Conservation (phyloP, 345 rosid genomes). For the Rhodamnia argentea region DNA sequence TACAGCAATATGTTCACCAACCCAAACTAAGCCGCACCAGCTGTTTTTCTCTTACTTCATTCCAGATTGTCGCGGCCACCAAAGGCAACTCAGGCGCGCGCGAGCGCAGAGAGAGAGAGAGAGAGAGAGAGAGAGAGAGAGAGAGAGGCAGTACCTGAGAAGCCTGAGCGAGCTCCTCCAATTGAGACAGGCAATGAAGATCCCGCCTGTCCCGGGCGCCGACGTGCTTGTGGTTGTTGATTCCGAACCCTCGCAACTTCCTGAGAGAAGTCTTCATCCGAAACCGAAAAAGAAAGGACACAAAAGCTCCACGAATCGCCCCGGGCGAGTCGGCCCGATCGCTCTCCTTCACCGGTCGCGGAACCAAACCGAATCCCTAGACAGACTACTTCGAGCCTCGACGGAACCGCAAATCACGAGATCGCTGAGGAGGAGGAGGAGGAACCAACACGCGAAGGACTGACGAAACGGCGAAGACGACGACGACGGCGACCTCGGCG, state of each 20-base stretch:
- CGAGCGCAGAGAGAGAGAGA: neutral
- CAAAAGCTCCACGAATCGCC: neutral
- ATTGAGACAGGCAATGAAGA: conserved; percentile 25
- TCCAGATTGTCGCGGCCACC: neutral
- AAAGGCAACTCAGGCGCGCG: neutral
- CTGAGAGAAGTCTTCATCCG: conserved; percentile 42
- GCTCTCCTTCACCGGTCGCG: too few relatives aligned
- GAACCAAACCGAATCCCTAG: too few relatives aligned
- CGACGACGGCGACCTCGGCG: too few relatives aligned
- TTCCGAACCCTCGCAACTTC: conserved; percentile 49
- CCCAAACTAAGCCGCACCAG: neutral
- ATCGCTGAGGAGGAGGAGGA: too few relatives aligned
- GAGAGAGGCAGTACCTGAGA: conserved; percentile 38
- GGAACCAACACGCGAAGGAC: too few relatives aligned
- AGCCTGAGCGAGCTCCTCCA: conserved; percentile 69
- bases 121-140: neutral
- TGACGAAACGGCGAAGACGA: too few relatives aligned
- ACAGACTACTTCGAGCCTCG: too few relatives aligned
- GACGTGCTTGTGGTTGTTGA: conserved; percentile 30
- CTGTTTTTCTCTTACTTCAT: neutral
- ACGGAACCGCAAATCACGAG: too few relatives aligned
- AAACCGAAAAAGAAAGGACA: neutral
- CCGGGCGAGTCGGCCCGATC: neutral
- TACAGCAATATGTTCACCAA: neutral
- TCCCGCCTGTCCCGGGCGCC: conserved; percentile 39